Evolutionary conservation across 2,329 filamentous ascomycete genomes (phyloP).

Genomic region (Colletotrichum lupini): DNA sequence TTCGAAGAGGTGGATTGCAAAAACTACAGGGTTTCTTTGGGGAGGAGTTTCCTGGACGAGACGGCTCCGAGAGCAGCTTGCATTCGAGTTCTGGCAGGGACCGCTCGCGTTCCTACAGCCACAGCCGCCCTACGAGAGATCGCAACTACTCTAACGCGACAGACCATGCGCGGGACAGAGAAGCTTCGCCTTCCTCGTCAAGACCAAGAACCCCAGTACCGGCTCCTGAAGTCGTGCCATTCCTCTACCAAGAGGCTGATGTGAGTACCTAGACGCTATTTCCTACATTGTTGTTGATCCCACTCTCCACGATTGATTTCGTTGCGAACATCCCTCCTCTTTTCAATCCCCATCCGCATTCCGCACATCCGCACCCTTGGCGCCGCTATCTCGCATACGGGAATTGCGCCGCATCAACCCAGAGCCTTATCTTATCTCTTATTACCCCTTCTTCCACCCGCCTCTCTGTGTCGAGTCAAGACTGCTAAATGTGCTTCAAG

Average conservation of each 20-base stretch:
- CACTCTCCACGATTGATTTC: slow-evolving; percentile 36
- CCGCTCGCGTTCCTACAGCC: slow-evolving; percentile 72
- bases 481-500: slow-evolving; percentile 49
- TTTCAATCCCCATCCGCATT: slow-evolving; percentile 23
- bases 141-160: slow-evolving; percentile 84
- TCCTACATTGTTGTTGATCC: not conserved
- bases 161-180: slow-evolving; percentile 70
- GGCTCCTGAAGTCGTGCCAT: slow-evolving; percentile 95
- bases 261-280: slow-evolving; percentile 58
- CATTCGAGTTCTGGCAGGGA: slow-evolving; percentile 65
- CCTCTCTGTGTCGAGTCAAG: slow-evolving; percentile 27
- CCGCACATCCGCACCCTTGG: slow-evolving; percentile 25
- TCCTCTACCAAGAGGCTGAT: slow-evolving; percentile 89
- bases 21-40: slow-evolving; percentile 94
- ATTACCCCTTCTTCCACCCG: slow-evolving; percentile 24
- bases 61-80: slow-evolving; percentile 79
- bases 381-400: slow-evolving; percentile 34
- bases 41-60: slow-evolving; percentile 82
- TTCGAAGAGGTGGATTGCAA: slow-evolving; percentile 78
- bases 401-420: slow-evolving; percentile 29
- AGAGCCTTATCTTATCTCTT: slow-evolving; percentile 33
- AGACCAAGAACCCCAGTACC: slow-evolving; percentile 87
- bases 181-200: slow-evolving; percentile 80
- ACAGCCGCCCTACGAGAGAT: slow-evolving; percentile 69
- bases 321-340: slow-evolving; percentile 9